Evolutionary conservation across 768 basidiomycete genomes (phyloP), one percentile per base, ranked within the genome.

Genomic region (Psilocybe cubensis): DNA sequence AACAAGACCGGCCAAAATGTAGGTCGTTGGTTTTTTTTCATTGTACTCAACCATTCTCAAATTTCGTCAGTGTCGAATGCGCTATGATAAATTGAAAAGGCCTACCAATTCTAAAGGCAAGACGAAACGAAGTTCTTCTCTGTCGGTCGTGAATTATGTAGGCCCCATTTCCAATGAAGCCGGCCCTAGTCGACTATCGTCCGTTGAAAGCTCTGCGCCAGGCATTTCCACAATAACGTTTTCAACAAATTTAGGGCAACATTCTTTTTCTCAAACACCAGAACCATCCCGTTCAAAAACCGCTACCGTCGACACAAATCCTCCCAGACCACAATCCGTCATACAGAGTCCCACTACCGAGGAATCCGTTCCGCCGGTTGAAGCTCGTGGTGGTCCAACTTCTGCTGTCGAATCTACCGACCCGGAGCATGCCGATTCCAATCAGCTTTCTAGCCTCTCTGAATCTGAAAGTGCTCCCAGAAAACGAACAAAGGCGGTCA

Each of bases 1-100:
- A 80, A 81, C 4, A 78, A 83, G 47, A 84, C 82, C 17, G 83
- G 85, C 40, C 77, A 72, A 27, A 80, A 81, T 72, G 81, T 86
- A 65, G 56, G 76, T 40, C 24, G 10, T 25, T 52, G 25, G 3
- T 28, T 56, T 28, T 10, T 25, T 27, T 48, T 45, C 27, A n/a
- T n/a, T n/a, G 20, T 20, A 47, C 17, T 11, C 35, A 27, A 40
- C 58, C 17, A 45, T 42, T 60, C 52, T 51, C 45, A 12, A 25
- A n/a, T 20, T 60, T 33, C 45, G 47, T 17, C 53, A 87, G 85
- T 86, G 84, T 66, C 82, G 83, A 20, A 45, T 70, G 21, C 79
- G 82, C 6, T 81, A 80, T 58, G 75, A 77, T 20, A 75, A 71
- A 47, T 57, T 79, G 43, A 70, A 71, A 53, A 71, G 67, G 35